Evolutionary conservation across 495 filamentous ascomycete genomes (phyloP).

Genomic region (Pyronema omphalodes): DNA sequence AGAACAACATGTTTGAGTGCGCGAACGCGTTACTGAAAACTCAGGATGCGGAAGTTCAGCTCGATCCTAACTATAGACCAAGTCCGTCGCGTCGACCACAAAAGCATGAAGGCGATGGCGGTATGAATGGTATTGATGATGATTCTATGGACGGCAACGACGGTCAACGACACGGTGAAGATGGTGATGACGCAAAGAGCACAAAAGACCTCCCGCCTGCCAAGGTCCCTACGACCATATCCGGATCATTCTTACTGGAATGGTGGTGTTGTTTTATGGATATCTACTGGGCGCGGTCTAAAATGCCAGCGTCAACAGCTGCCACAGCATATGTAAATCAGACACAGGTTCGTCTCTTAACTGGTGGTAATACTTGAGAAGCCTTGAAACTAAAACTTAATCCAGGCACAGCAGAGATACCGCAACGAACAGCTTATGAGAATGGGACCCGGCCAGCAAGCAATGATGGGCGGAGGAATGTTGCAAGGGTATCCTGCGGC

Average conservation of each 20-base stretch:
- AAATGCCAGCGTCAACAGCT: slow-evolving; percentile 6
- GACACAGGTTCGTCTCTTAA: slow-evolving; percentile 48
- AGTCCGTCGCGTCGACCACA: slow-evolving; percentile 24
- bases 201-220: slow-evolving; percentile 55
- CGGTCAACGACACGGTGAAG: slow-evolving; percentile 22
- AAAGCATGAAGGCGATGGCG: slow-evolving; percentile 39
- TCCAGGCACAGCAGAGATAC: slow-evolving; percentile 2
- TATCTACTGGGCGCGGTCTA: slow-evolving; percentile 53
- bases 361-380: neutral
- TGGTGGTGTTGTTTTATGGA: slow-evolving; percentile 98
- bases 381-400: neutral
- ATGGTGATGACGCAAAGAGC: slow-evolving; percentile 18
- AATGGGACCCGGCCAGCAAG: neutral
- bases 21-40: slow-evolving; percentile 45
- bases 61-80: slow-evolving; percentile 10
- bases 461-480: neutral
- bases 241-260: slow-evolving; percentile 70
- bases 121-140: slow-evolving; percentile 57
- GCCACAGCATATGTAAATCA: slow-evolving; percentile 44
- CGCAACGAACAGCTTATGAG: slow-evolving; percentile 3
- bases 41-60: slow-evolving; percentile 13
- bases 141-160: slow-evolving; percentile 57
- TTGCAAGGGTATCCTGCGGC: neutral
- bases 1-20: slow-evolving; percentile 59
- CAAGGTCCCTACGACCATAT: slow-evolving; percentile 41